These are phyloP conservation scores for Tetragonia tetragonoides DNA, from an alignment of 148 eudicot genomes.

Conservation along the genomic window DNA sequence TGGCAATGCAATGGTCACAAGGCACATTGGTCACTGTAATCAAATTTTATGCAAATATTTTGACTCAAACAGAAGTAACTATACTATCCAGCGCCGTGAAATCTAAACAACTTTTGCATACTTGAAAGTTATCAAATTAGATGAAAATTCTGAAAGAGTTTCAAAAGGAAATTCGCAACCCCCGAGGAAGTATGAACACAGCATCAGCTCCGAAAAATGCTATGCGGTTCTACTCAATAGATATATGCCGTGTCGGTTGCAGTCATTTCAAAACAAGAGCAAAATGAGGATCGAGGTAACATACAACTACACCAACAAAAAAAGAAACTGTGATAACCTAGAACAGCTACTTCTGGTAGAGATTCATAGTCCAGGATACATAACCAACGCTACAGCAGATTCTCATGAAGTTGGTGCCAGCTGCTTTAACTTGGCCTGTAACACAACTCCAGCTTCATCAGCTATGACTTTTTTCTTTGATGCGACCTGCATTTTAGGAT, in stretches of 20 bases:
- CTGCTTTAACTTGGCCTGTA: constrained; percentile 86
- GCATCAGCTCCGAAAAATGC: background rate
- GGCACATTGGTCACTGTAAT: background rate
- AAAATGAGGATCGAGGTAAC: background rate
- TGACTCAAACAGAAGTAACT: too few relatives aligned
- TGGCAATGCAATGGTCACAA: background rate
- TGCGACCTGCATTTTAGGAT: constrained; percentile 55
- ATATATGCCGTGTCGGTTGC: too few relatives aligned
- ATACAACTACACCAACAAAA: background rate
- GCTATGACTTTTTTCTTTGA: constrained; percentile 80
- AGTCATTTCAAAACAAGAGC: too few relatives aligned
- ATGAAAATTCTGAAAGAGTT: background rate
- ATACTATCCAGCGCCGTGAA: too few relatives aligned
- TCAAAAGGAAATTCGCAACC: background rate
- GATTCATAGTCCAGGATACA: constrained; percentile 6
- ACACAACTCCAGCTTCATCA: constrained; percentile 64
- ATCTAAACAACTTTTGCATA: background rate
- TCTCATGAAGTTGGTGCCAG: constrained; percentile 49
- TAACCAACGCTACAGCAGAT: constrained; percentile 8
- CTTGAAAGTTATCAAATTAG: background rate
- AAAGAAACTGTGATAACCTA: background rate
- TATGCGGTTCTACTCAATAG: background rate
- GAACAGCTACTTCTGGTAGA: background rate
- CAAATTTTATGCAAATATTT: background rate
- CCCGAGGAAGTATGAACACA: too few relatives aligned